A percentile compares a stretch with the other conserved stretches of the same genome.
Evolutionary conservation across 441 rosid species (phyloP).

Genomic region (Adansonia gregorii): DNA sequence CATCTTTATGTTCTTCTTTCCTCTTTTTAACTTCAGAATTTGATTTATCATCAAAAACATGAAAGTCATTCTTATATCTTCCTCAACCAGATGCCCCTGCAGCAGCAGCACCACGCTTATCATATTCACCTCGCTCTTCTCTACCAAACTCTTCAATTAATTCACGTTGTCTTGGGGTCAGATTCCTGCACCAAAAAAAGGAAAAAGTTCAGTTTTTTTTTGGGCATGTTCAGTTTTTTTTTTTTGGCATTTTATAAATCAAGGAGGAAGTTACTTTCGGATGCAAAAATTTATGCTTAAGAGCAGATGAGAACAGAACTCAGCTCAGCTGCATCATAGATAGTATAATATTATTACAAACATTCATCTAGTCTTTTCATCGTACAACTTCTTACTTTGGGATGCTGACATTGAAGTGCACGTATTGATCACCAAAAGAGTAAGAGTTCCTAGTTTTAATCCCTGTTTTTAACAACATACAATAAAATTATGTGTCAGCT

Average conservation of each 20-base stretch:
- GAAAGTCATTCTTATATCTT: background rate
- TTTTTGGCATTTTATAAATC: background rate
- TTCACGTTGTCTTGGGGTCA: conserved; percentile 86
- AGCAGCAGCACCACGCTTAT: conserved; percentile 46
- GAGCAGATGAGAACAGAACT: too few species aligned
- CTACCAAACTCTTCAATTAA: conserved; percentile 90
- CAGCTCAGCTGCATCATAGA: too few species aligned
- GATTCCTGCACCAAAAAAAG: conserved; percentile 49
- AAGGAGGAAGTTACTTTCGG: background rate
- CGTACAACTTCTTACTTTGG: conserved; percentile 27
- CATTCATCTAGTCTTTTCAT: too few species aligned
- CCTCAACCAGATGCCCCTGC: conserved; percentile 81
- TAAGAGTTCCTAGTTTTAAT: conserved; percentile 28
- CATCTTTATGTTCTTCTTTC: too few species aligned
- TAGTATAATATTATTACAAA: too few species aligned
- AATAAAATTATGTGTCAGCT: background rate
- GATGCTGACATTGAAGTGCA: conserved; percentile 31
- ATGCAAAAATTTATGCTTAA: too few species aligned
- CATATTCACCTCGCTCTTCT: conserved; percentile 83
- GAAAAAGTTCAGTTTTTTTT: too few species aligned
- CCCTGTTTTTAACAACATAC: conserved; percentile 18
- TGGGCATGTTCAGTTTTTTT: too few species aligned
- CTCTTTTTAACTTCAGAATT: too few species aligned
- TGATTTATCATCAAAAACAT: background rate
- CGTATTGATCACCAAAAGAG: conserved; percentile 28